phyloP scores from a whole-genome alignment of 352 stramenopile species.

The Thraustochytrium striatum region DNA sequence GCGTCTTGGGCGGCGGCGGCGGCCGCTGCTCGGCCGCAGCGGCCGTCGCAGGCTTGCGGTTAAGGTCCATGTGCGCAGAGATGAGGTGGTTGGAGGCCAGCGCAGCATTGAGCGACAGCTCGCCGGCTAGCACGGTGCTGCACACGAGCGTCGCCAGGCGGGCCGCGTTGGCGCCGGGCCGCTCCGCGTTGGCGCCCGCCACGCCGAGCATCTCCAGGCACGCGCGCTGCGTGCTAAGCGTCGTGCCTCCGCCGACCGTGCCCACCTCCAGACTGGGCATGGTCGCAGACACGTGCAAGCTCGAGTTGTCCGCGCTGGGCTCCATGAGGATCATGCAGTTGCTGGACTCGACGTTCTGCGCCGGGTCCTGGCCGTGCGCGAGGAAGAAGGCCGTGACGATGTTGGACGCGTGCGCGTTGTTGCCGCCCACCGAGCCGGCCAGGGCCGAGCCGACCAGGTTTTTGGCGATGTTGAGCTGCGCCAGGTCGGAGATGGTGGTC shows the following conservation, averaged over 20 bases:
- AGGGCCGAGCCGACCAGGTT: conserved; percentile 81
- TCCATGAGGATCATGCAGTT: conserved; percentile 86
- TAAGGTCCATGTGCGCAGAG: conserved; percentile 74
- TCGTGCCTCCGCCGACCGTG: conserved; percentile 79
- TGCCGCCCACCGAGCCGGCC: conserved; percentile 73
- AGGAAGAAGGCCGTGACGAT: conserved; percentile 84
- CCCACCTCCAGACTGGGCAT: conserved; percentile 85
- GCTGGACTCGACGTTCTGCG: conserved; percentile 79
- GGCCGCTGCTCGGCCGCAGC: neutral
- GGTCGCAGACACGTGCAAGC: conserved; percentile 63
- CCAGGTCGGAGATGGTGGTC: conserved; percentile 71
- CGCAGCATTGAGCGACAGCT: conserved; percentile 78
- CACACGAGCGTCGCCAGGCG: conserved; percentile 72
- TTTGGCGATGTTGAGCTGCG: conserved; percentile 75
- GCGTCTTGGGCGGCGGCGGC: too few relatives aligned
- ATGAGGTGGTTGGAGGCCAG: conserved; percentile 79
- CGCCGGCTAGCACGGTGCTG: conserved; percentile 70
- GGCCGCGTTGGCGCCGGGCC: conserved; percentile 67
- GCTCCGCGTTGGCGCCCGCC: conserved; percentile 58
- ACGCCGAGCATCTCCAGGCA: conserved; percentile 74
- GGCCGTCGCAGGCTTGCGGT: conserved; percentile 26
- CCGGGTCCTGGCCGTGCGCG: conserved; percentile 80
- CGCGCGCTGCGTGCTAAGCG: conserved; percentile 69
- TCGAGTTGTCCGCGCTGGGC: neutral
- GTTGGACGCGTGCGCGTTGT: conserved; percentile 83